These are phyloP conservation scores for baker's yeast (Saccharomyces cerevisiae) DNA, from an alignment of 805 yeast genomes.

Conservation along the genomic window DNA sequence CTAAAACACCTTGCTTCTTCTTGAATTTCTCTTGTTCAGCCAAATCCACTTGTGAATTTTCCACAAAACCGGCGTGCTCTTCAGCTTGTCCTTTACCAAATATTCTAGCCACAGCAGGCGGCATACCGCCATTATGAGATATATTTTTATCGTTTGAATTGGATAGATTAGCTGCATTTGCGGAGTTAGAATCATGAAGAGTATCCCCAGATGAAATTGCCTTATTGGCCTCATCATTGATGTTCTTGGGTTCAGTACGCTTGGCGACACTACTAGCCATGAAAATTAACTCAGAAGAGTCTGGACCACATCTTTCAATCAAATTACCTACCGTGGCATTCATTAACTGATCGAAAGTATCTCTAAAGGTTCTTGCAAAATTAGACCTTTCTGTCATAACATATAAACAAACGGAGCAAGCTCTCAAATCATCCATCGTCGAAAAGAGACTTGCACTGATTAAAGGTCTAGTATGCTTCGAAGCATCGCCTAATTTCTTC, in stretches of 20 bases:
- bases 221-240: not conserved
- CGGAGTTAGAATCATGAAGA: not conserved
- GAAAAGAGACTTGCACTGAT: conserved; percentile 46
- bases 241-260: not conserved
- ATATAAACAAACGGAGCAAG: conserved; percentile 55
- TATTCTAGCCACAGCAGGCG: conserved; percentile 49
- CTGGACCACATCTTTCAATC: conserved; percentile 56
- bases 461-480: conserved; percentile 52
- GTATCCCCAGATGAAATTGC: not conserved
- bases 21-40: conserved; percentile 43
- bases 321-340: conserved; percentile 55
- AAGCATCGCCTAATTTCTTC: conserved; percentile 45
- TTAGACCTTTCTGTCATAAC: conserved; percentile 61
- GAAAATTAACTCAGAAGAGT: conserved; percentile 48
- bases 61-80: conserved; percentile 32
- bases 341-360: conserved; percentile 60
- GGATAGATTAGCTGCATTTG: not conserved
- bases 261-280: conserved; percentile 1
- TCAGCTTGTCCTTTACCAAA: conserved; percentile 27
- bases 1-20: conserved; percentile 43
- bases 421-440: conserved; percentile 54
- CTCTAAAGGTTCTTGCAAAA: conserved; percentile 54
- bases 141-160: not conserved
- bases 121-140: conserved; percentile 44
- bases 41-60: conserved; percentile 31